phyloP scores from a whole-genome alignment of 2,329 filamentous ascomycete species.

The Aureobasidium sp. region DNA sequence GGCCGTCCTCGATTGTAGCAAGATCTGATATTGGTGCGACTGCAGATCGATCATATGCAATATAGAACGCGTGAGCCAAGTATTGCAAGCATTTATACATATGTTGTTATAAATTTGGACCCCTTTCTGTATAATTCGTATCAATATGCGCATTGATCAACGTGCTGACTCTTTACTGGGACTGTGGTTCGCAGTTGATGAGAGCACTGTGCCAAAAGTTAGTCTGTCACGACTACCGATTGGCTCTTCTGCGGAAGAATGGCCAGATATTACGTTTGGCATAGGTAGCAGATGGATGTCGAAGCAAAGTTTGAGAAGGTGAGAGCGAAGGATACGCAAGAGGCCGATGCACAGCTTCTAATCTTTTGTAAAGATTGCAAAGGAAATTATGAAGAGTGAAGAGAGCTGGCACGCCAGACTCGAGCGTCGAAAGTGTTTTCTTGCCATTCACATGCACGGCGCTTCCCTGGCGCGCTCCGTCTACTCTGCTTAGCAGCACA shows the following conservation, averaged over 20 bases:
- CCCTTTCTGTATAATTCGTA: background rate
- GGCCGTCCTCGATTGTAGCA: background rate
- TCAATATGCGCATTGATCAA: background rate
- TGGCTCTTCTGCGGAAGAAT: constrained; percentile 27
- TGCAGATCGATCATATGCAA: background rate
- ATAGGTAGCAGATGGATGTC: constrained; percentile 41
- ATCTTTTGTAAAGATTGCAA: constrained; percentile 23
- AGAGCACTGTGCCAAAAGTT: constrained; percentile 22
- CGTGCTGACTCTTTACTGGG: background rate
- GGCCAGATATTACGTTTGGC: constrained; percentile 32
- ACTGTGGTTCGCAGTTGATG: too few relatives aligned
- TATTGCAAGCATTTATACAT: background rate
- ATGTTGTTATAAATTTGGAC: background rate
- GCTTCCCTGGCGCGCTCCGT: background rate
- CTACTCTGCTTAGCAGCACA: background rate
- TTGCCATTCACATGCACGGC: background rate
- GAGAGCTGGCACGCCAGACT: too few relatives aligned
- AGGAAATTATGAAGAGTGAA: background rate
- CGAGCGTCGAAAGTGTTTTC: background rate
- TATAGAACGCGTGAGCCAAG: background rate
- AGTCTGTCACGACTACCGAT: constrained; percentile 37
- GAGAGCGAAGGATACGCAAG: constrained; percentile 23
- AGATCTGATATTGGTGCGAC: background rate
- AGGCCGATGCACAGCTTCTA: background rate
- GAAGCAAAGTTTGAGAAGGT: constrained; percentile 36